Evolutionary conservation across 305 asterid species (phyloP), one percentile per base, ranked within the genome.

Genomic region (Plantago coronopus): DNA sequence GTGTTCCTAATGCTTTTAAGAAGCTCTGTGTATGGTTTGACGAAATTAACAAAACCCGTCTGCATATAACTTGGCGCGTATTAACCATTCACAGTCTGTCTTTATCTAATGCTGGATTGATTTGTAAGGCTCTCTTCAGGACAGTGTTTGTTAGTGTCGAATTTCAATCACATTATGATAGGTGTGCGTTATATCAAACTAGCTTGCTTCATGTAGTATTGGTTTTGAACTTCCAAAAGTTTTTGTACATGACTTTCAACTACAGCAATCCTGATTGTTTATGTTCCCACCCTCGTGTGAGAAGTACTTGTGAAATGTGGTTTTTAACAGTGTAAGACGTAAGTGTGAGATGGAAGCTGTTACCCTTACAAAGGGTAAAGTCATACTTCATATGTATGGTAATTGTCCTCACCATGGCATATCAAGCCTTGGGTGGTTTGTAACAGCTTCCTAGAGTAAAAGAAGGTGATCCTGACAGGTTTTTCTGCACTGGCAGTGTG

Each of bases 401-500:
- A 74, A 68, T 72, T 67, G 48, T 51, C 63, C 25, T 73, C 84
- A 51, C 57, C 60, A 53, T 74, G 78, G 89, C 81, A 68, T 77
- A 66, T 81, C 70, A 61, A 67, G 76, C 83, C 79, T 42, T 53
- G 44, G 51, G 75, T 78, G 86, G 80, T 68, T 50, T 65, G 16
- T 50, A 65, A 70, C 87, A 85, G 97, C 95, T 75, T 87, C 97
- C 95, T 77, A 89, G 47, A 89, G 54, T 58, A 72, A 84, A 62
- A 51, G 54, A 59, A 55, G 48, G 64, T 78, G 97, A 79, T 82
- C 97, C 91, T 83, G 79, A 97, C 96, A 93, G 98, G 96, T 89
- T 89, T 93, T 94, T 79, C 93, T 89, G 97, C 95, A 89, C 81
- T 93, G 97, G 85, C 94, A 89, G 97, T 93, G 97, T 85, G 94